A percentile compares a stretch with the other conserved stretches of the same genome.
Conservation (phyloP, 495 filamentous ascomycete species). For the Tuber microsphaerosporum region DNA sequence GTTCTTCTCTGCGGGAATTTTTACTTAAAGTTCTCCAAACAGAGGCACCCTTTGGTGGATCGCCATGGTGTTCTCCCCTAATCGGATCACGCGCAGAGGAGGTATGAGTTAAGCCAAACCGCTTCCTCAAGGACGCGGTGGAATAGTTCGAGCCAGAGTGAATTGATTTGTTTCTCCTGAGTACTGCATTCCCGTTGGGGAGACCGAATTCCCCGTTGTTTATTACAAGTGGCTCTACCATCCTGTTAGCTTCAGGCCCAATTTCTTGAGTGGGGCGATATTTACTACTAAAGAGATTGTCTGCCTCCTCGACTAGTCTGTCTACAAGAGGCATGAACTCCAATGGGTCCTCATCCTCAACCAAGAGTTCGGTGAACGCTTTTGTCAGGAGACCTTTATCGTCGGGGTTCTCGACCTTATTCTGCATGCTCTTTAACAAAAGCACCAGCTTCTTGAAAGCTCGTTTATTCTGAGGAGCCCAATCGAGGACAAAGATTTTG, state of each 20-base stretch:
- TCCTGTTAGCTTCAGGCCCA: conserved; percentile 11
- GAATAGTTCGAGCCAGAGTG: conserved; percentile 20
- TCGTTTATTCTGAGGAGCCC: conserved; percentile 86
- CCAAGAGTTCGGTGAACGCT: conserved; percentile 82
- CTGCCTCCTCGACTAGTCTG: conserved; percentile 84
- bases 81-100: conserved; percentile 66
- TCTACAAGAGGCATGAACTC: conserved; percentile 87
- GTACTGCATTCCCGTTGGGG: conserved; percentile 40
- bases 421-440: conserved; percentile 78
- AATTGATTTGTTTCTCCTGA: conserved; percentile 43
- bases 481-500: conserved; percentile 62
- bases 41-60: conserved; percentile 55
- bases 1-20: conserved; percentile 50
- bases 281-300: conserved; percentile 72
- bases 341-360: conserved; percentile 66
- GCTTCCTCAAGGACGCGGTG: conserved; percentile 34
- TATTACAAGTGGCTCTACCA: conserved; percentile 43
- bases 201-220: conserved; percentile 46
- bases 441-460: conserved; percentile 78
- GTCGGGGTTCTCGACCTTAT: conserved; percentile 89
- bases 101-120: conserved; percentile 48
- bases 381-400: conserved; percentile 84
- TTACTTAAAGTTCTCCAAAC: conserved; percentile 89
- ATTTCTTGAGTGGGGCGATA: conserved; percentile 17
- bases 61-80: conserved; percentile 52